Evolutionary conservation across 495 filamentous ascomycete genomes (phyloP).

Genomic region (Hypoxylon cercidicola): DNA sequence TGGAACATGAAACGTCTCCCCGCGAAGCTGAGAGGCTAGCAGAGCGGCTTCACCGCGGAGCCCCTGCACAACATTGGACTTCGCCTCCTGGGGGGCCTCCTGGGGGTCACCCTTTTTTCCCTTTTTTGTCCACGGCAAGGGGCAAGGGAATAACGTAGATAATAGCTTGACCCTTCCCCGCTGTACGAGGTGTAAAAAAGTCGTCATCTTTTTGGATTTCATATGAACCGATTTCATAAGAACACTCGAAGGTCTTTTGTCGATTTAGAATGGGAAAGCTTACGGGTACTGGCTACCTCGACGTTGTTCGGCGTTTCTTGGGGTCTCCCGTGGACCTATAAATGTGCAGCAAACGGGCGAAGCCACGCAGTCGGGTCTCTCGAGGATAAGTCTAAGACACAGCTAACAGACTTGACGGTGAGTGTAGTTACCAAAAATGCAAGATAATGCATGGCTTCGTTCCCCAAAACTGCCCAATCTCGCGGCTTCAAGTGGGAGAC

Average conservation of each 20-base stretch:
- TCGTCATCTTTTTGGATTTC: conserved; percentile 29
- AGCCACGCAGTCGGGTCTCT: neutral
- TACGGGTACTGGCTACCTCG: too few species aligned
- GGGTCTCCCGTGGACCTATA: conserved; percentile 10
- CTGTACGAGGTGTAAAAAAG: conserved; percentile 29
- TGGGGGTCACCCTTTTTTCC: neutral
- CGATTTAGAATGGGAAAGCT: too few species aligned
- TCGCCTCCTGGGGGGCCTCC: neutral
- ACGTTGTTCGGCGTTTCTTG: neutral
- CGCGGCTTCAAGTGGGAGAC: conserved; percentile 9
- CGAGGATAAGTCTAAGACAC: neutral
- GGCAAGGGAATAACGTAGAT: conserved; percentile 24
- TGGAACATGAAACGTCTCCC: conserved; percentile 38
- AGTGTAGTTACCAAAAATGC: neutral
- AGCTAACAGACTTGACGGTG: neutral
- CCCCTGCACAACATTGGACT: conserved; percentile 8
- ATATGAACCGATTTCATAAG: neutral
- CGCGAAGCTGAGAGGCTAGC: conserved; percentile 37
- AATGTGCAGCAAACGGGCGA: conserved; percentile 4
- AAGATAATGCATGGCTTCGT: neutral
- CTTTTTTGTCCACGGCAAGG: conserved; percentile 9
- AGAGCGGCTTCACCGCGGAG: conserved; percentile 31
- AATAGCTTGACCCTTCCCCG: conserved; percentile 22
- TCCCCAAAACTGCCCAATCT: conserved; percentile 4
- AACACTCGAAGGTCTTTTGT: too few species aligned